These are phyloP conservation scores for Incumbomyces lentus DNA, from an alignment of 2,329 filamentous ascomycete genomes.

Conservation along the genomic window DNA sequence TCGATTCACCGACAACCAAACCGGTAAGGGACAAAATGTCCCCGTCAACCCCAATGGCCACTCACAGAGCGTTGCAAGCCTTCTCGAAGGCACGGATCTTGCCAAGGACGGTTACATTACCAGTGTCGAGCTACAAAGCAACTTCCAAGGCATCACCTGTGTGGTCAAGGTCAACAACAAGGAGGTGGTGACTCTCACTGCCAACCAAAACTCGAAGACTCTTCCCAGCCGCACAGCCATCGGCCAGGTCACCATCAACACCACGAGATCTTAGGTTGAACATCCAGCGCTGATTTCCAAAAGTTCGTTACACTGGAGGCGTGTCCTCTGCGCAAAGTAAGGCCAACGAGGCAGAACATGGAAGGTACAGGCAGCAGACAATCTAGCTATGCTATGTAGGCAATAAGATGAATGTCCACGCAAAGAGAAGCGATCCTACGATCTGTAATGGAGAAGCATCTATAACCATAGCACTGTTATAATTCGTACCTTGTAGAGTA, in stretches of 20 bases:
- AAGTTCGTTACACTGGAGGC: too few relatives aligned
- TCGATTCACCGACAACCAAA: conserved; percentile 3
- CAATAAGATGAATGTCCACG: too few relatives aligned
- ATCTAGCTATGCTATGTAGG: too few relatives aligned
- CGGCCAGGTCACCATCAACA: background rate
- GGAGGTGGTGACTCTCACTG: background rate
- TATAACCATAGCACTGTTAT: too few relatives aligned
- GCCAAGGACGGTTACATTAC: background rate
- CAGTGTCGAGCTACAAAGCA: background rate
- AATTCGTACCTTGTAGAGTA: too few relatives aligned
- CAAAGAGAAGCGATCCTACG: too few relatives aligned
- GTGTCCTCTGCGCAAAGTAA: background rate
- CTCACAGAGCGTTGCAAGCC: background rate
- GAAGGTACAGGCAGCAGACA: too few relatives aligned
- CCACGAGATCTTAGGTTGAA: background rate
- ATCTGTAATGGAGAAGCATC: too few relatives aligned
- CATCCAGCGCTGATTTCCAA: background rate
- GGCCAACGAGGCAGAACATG: background rate
- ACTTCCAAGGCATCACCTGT: conserved; percentile 1
- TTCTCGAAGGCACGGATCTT: background rate
- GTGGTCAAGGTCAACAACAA: background rate
- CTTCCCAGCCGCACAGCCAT: background rate
- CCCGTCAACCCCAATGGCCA: background rate
- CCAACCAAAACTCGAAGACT: background rate
- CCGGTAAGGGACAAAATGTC: background rate